phyloP scores from a whole-genome alignment of 768 basidiomycete species.

The Bullera alba region DNA sequence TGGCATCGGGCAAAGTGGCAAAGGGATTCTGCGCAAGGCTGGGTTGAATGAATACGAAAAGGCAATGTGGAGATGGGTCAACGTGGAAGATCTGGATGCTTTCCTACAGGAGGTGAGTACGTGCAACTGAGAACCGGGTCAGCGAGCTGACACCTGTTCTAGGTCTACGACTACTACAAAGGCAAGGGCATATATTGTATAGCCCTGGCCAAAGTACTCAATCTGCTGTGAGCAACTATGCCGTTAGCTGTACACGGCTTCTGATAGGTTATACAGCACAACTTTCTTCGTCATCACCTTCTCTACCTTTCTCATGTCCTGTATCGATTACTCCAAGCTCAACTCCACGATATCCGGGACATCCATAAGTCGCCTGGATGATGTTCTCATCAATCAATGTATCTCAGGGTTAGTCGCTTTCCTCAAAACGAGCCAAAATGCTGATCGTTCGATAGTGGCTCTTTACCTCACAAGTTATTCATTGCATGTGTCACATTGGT shows the following conservation, averaged over 20 bases:
- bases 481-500: conserved; percentile 67
- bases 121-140: neutral
- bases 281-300: conserved; percentile 98
- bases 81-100: conserved; percentile 91
- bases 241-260: conserved; percentile 1
- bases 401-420: conserved; percentile 62
- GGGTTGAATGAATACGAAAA: conserved; percentile 55
- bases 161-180: conserved; percentile 82
- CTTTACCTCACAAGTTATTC: conserved; percentile 38
- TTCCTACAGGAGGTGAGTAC: conserved; percentile 76
- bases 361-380: conserved; percentile 61
- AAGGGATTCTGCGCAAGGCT: conserved; percentile 7
- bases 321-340: conserved; percentile 83
- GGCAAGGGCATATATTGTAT: conserved; percentile 97
- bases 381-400: conserved; percentile 76
- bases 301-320: conserved; percentile 90
- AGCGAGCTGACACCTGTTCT: neutral
- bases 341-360: conserved; percentile 51
- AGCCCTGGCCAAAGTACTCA: conserved; percentile 79
- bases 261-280: conserved; percentile 58
- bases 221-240: conserved; percentile 66
- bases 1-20: conserved; percentile 1
- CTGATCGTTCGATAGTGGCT: conserved; percentile 15
- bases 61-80: conserved; percentile 98
- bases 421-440: neutral